These are phyloP conservation scores for Blepharisma stoltei DNA, from an alignment of 73 alveolate genomes.

Conservation along the genomic window DNA sequence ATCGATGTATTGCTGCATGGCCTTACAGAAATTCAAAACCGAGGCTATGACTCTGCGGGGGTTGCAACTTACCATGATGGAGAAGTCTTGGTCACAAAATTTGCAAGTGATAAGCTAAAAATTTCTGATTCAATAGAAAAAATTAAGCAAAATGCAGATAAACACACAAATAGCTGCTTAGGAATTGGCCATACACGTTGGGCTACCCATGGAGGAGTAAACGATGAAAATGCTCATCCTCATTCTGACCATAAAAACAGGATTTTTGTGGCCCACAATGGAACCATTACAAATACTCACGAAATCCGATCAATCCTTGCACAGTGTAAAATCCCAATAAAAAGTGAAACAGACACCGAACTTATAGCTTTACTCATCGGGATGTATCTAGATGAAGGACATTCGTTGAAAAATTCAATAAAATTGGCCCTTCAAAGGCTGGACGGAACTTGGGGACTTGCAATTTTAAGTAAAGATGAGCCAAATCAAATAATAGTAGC, in stretches of 20 bases:
- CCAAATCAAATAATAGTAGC: constrained; percentile 52
- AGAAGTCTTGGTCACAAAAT: constrained; percentile 30
- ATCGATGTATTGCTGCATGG: constrained; percentile 72
- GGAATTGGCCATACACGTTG: constrained; percentile 92
- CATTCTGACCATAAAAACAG: constrained; percentile 70
- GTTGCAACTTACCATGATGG: constrained; percentile 43
- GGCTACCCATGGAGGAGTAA: constrained; percentile 92
- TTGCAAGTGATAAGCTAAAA: constrained; percentile 57
- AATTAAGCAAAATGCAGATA: constrained; percentile 30
- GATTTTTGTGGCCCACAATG: constrained; percentile 80
- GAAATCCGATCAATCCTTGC: constrained; percentile 50
- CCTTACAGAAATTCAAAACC: constrained; percentile 62
- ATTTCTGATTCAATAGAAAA: constrained; percentile 79
- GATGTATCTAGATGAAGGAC: constrained; percentile 42
- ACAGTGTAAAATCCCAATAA: constrained; percentile 46
- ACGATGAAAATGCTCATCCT: constrained; percentile 87
- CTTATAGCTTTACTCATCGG: constrained; percentile 70
- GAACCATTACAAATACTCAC: constrained; percentile 67
- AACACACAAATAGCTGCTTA: constrained; percentile 52
- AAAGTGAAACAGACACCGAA: constrained; percentile 78
- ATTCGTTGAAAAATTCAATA: constrained; percentile 56
- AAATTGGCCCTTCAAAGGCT: constrained; percentile 50
- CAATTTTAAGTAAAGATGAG: constrained; percentile 40
- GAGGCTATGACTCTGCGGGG: constrained; percentile 94
- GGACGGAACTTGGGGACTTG: constrained; percentile 59